Evolutionary conservation across 2,329 filamentous ascomycete species (phyloP).

Genomic region (Botrytis cinerea): DNA sequence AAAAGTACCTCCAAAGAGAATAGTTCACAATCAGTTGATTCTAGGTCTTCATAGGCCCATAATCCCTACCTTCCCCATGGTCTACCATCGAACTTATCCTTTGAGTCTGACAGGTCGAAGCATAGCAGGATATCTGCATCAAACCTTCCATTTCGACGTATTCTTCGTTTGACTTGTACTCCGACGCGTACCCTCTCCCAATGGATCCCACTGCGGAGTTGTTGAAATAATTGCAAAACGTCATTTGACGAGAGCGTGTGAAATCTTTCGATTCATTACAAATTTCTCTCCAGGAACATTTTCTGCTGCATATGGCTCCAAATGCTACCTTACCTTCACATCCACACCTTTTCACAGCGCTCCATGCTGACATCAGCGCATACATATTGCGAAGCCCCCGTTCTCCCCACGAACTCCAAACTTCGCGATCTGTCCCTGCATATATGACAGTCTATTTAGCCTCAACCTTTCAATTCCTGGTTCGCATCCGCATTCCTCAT

Average conservation of each 20-base stretch:
- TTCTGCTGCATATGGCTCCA: not conserved
- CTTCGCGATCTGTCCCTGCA: constrained; percentile 17
- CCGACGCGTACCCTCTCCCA: not conserved
- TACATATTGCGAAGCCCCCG: not conserved
- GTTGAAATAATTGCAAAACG: not conserved
- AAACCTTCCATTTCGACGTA: not conserved
- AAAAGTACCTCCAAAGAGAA: not conserved
- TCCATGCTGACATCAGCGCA: constrained; percentile 16
- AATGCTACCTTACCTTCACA: not conserved
- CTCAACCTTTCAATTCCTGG: not conserved
- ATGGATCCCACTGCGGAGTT: not conserved
- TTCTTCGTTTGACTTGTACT: constrained; percentile 1
- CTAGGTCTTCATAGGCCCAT: not conserved
- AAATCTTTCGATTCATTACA: not conserved
- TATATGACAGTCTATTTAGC: constrained; percentile 2
- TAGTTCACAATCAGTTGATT: not conserved
- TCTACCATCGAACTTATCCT: not conserved
- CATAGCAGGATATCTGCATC: not conserved
- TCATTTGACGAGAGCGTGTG: not conserved
- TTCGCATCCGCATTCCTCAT: not conserved
- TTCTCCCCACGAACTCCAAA: constrained; percentile 8
- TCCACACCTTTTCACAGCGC: not conserved
- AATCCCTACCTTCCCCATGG: not conserved
- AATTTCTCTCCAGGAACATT: constrained; percentile 7
- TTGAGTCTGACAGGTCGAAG: constrained; percentile 17